phyloP scores from a whole-genome alignment of 768 basidiomycete species.

The Lentinus brumalis region DNA sequence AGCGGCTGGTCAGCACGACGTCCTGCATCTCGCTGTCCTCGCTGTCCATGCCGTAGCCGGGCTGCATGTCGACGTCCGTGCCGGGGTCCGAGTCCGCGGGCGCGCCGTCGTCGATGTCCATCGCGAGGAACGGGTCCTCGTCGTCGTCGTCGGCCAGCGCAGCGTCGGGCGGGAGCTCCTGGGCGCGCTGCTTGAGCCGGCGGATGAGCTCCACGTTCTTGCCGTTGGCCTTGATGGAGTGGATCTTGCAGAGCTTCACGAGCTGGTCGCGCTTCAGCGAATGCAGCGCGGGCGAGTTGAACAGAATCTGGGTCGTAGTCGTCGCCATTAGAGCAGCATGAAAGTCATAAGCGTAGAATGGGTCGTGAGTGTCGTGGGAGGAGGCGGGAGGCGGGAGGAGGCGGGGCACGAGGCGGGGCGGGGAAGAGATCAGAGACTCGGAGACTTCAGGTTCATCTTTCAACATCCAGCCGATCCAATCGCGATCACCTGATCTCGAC shows the following conservation, averaged over 20 bases:
- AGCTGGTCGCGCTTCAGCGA: constrained; percentile 85
- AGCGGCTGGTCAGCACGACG: constrained; percentile 12
- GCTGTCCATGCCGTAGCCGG: too few relatives aligned
- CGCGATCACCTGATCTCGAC: background rate
- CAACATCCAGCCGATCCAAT: background rate
- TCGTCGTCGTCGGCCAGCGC: background rate
- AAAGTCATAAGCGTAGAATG: background rate
- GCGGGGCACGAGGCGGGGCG: background rate
- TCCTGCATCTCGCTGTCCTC: constrained; percentile 14
- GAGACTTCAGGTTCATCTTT: too few relatives aligned
- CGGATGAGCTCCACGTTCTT: constrained; percentile 78
- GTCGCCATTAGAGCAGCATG: constrained; percentile 41
- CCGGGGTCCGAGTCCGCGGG: too few relatives aligned
- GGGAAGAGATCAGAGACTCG: background rate
- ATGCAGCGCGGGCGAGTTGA: constrained; percentile 82
- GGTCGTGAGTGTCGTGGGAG: background rate
- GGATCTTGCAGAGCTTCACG: constrained; percentile 81
- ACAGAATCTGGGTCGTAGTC: constrained; percentile 76
- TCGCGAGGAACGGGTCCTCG: constrained; percentile 20
- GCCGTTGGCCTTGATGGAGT: constrained; percentile 76
- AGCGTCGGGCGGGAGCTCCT: constrained; percentile 57
- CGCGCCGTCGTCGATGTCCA: too few relatives aligned
- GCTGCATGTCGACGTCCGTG: too few relatives aligned
- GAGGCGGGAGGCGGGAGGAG: background rate
- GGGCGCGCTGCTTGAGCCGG: constrained; percentile 67